A percentile compares a stretch with the other conserved stretches of the same genome.
phyloP scores from a whole-genome alignment of 495 filamentous ascomycete genomes.

The Aspergillus conjunctus region DNA sequence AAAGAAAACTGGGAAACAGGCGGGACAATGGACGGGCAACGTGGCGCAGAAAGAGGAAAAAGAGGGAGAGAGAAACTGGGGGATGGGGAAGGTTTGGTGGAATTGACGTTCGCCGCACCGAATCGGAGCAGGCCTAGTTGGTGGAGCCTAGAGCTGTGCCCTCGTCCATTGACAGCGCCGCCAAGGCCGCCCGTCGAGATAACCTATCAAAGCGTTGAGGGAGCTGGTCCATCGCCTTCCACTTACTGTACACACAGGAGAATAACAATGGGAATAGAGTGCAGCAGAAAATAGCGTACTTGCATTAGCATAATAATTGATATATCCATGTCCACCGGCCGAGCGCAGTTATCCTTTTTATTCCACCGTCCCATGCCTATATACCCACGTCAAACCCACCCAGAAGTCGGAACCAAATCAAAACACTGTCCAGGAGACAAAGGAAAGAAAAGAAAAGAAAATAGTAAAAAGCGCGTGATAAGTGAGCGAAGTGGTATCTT shows the following conservation, averaged over 20 bases:
- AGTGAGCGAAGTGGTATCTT: conserved; percentile 30
- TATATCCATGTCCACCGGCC: conserved; percentile 3
- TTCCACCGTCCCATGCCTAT: conserved; percentile 4
- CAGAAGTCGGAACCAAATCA: not conserved
- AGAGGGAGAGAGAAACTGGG: conserved; percentile 22
- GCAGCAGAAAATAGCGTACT: not conserved
- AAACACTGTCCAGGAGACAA: conserved; percentile 18
- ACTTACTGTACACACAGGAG: not conserved
- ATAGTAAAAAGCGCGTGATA: conserved; percentile 6
- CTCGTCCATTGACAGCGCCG: conserved; percentile 15
- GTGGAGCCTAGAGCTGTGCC: conserved; percentile 23
- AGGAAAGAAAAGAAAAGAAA: conserved; percentile 21
- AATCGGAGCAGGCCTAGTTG: conserved; percentile 20
- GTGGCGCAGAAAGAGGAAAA: conserved; percentile 25
- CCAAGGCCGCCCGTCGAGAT: conserved; percentile 19
- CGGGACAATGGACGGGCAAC: conserved; percentile 20
- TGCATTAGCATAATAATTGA: conserved; percentile 1
- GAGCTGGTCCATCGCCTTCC: not conserved
- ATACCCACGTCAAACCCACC: conserved; percentile 2
- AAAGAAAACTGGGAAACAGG: conserved; percentile 2
- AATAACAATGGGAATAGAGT: not conserved
- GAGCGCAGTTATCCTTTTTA: not conserved
- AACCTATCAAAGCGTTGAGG: not conserved
- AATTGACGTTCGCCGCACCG: conserved; percentile 34
- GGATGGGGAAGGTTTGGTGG: conserved; percentile 19